These are phyloP conservation scores for Ustilago cynodontis DNA, from an alignment of 1,284 basidiomycete genomes.

Conservation along the genomic window DNA sequence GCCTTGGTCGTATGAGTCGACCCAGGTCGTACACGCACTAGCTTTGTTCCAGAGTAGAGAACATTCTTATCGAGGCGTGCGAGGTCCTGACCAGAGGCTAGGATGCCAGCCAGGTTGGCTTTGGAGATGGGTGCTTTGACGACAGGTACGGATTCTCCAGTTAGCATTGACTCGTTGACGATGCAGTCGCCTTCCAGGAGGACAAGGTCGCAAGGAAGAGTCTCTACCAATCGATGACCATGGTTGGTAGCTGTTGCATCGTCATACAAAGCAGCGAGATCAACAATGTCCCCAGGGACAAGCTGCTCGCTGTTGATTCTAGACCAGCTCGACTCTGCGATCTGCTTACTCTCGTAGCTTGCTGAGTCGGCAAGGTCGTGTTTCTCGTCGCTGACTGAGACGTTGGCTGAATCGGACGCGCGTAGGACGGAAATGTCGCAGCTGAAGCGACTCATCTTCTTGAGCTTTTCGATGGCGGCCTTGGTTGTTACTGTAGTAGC, in stretches of 20 bases:
- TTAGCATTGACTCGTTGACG: constrained; percentile 98
- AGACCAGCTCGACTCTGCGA: neutral
- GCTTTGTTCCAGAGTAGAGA: constrained; percentile 89
- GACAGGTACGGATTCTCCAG: constrained; percentile 93
- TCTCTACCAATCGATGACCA: constrained; percentile 30
- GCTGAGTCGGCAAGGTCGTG: neutral
- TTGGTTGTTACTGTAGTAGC: constrained; percentile 52
- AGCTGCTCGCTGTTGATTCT: constrained; percentile 40
- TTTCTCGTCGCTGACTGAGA: no score
- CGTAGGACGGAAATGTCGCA: constrained; percentile 33
- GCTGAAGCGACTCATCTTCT: constrained; percentile 52
- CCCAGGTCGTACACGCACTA: constrained; percentile 83
- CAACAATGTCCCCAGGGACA: constrained; percentile 56
- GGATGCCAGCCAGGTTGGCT: constrained; percentile 47
- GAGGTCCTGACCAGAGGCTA: constrained; percentile 72
- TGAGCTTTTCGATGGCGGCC: constrained; percentile 38
- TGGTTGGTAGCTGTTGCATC: neutral
- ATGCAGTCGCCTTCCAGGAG: constrained; percentile 95
- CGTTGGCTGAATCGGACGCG: neutral
- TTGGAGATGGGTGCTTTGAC: constrained; percentile 79
- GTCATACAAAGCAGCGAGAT: constrained; percentile 18
- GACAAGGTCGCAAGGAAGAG: constrained; percentile 87
- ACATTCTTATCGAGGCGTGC: constrained; percentile 85
- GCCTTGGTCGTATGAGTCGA: constrained; percentile 83
- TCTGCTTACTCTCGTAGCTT: constrained; percentile 4